These are phyloP conservation scores for Mycosphaerelloides madeirae DNA, from an alignment of 2,329 filamentous ascomycete species.

Conservation along the genomic window DNA sequence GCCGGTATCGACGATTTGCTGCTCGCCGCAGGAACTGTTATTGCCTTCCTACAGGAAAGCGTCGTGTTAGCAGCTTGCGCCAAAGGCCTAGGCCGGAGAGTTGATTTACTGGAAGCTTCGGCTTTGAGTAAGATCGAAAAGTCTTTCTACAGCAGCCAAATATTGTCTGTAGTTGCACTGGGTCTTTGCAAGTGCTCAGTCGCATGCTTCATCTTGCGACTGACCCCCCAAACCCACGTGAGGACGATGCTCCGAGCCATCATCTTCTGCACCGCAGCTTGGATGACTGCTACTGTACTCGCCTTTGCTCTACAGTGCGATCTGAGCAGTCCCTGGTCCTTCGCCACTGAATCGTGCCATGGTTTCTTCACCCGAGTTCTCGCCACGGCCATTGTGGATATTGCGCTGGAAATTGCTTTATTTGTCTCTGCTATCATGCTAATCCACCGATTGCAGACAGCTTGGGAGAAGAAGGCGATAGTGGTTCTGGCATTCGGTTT, in stretches of 20 bases:
- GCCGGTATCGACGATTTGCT: conserved; percentile 14
- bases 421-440: conserved; percentile 12
- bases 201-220: conserved; percentile 15
- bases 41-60: conserved; percentile 13
- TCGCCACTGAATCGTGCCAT: conserved; percentile 2
- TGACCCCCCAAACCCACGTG: conserved; percentile 14
- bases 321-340: conserved; percentile 10
- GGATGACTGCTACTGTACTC: conserved; percentile 14
- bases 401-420: conserved; percentile 10
- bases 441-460: conserved; percentile 8
- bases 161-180: conserved; percentile 12
- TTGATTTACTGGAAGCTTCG: conserved; percentile 6
- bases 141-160: conserved; percentile 17
- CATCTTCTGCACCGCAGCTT: conserved; percentile 6
- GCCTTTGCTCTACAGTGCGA: conserved; percentile 17
- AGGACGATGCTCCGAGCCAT: conserved; percentile 8
- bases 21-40: conserved; percentile 11
- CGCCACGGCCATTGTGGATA: conserved; percentile 9
- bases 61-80: conserved; percentile 14
- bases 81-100: conserved; percentile 10
- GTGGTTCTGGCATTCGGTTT: conserved; percentile 14
- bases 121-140: conserved; percentile 9
- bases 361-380: conserved; percentile 8
- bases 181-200: conserved; percentile 15
- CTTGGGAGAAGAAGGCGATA: conserved; percentile 11